Evolutionary conservation across 148 eudicot species (phyloP).

Genomic region (Silene conica): DNA sequence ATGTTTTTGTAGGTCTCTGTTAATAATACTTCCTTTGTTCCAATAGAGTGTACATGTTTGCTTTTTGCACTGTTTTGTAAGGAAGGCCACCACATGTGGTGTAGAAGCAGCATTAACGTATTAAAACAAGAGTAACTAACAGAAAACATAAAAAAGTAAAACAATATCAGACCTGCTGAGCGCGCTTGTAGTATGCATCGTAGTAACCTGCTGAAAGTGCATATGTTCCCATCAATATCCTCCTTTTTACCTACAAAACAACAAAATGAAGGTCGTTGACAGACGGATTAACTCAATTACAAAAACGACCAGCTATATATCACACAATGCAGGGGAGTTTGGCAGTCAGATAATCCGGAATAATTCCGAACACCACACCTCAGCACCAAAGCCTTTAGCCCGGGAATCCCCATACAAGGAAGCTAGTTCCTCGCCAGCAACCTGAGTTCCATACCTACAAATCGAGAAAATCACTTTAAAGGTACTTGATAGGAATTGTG

Average conservation of each 20-base stretch:
- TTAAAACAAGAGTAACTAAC: background rate
- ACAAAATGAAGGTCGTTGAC: conserved; percentile 1
- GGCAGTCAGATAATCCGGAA: conserved; percentile 2
- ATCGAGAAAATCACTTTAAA: conserved; percentile 1
- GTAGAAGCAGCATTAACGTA: too few relatives aligned
- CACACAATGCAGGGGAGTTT: background rate
- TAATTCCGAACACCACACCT: conserved; percentile 44
- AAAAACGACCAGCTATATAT: background rate
- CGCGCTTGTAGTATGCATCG: conserved; percentile 98
- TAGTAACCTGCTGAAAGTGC: conserved; percentile 99
- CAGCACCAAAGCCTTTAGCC: conserved; percentile 87
- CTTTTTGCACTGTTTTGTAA: too few relatives aligned
- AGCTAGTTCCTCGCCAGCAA: conserved; percentile 67
- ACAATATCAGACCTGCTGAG: conserved; percentile 69
- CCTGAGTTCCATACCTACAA: conserved; percentile 84
- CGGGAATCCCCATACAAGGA: conserved; percentile 75
- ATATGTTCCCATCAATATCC: conserved; percentile 97
- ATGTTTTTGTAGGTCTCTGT: background rate
- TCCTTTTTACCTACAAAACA: conserved; percentile 74
- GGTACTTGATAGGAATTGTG: background rate
- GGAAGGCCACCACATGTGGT: too few relatives aligned
- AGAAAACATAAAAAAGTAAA: background rate
- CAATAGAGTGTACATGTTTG: too few relatives aligned
- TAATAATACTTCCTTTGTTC: background rate
- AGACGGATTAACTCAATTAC: background rate